A percentile compares a stretch with the other conserved stretches of the same genome.
Evolutionary conservation across 441 rosid species (phyloP).

Genomic region (Bruguiera hainesii): DNA sequence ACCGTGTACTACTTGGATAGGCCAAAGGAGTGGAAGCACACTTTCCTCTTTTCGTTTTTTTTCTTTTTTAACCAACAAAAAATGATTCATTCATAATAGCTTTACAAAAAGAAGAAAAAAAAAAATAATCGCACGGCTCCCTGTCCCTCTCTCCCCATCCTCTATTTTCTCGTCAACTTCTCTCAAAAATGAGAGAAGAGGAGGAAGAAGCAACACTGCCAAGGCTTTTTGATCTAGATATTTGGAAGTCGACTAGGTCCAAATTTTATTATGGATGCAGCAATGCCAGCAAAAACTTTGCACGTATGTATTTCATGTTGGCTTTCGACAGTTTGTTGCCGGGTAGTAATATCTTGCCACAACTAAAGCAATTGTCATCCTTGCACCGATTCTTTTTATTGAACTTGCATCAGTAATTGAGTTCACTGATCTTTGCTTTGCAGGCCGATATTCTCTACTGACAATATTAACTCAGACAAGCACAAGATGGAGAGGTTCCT

Average conservation of each 20-base stretch:
- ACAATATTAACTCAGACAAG: slow-evolving; percentile 74
- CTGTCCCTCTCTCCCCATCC: too few relatives aligned
- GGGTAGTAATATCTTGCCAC: slow-evolving; percentile 38
- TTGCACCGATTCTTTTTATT: background rate
- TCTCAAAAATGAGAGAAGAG: too few relatives aligned
- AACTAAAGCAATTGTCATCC: background rate
- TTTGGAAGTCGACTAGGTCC: slow-evolving; percentile 75
- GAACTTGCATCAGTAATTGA: too few relatives aligned
- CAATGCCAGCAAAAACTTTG: slow-evolving; percentile 64
- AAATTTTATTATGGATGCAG: slow-evolving; percentile 69
- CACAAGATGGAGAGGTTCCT: slow-evolving; percentile 97
- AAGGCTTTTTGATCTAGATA: slow-evolving; percentile 40
- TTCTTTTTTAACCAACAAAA: too few relatives aligned
- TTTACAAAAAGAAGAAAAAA: too few relatives aligned
- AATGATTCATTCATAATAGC: too few relatives aligned
- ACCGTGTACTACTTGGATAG: background rate
- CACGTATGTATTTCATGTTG: slow-evolving; percentile 80
- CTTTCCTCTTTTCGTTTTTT: too few relatives aligned
- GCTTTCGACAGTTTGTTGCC: slow-evolving; percentile 91
- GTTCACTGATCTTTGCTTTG: slow-evolving; percentile 16
- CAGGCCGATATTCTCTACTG: slow-evolving; percentile 88
- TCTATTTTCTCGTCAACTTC: too few relatives aligned
- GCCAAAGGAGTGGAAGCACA: too few relatives aligned
- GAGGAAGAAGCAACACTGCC: too few relatives aligned
- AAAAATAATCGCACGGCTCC: too few relatives aligned